phyloP scores from a whole-genome alignment of 345 rosid genomes.

The Brassica incana region DNA sequence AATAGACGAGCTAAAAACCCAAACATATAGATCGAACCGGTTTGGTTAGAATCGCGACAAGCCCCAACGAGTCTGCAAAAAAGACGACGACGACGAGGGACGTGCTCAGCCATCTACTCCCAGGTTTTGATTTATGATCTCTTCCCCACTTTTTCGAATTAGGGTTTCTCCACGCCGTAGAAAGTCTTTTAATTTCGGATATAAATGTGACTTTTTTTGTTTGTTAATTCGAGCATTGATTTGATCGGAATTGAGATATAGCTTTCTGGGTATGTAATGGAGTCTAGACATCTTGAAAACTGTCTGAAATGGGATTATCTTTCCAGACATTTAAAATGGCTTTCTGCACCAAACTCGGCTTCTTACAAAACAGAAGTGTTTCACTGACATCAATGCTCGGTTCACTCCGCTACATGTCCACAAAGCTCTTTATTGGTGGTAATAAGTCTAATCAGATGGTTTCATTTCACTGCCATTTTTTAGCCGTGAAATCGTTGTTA shows the following conservation, averaged over 20 bases:
- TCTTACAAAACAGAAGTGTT: constrained; percentile 44
- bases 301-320: not conserved
- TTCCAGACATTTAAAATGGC: constrained; percentile 56
- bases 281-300: not conserved
- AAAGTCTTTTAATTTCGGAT: not conserved
- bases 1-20: too few relatives aligned
- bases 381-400: constrained; percentile 51
- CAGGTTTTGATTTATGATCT: not conserved
- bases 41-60: not conserved
- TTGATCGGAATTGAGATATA: not conserved
- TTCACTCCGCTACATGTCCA: constrained; percentile 53
- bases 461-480: not conserved
- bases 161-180: not conserved
- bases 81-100: too few relatives aligned
- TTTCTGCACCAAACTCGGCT: constrained; percentile 52
- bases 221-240: not conserved
- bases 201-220: not conserved
- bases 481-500: not conserved
- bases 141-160: not conserved
- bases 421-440: constrained; percentile 45
- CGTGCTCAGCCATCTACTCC: not conserved
- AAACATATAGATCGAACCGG: not conserved
- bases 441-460: not conserved
- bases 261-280: not conserved
- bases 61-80: not conserved